Conservation (phyloP, 2,329 filamentous ascomycete genomes). For the Verticillium isaacii region DNA sequence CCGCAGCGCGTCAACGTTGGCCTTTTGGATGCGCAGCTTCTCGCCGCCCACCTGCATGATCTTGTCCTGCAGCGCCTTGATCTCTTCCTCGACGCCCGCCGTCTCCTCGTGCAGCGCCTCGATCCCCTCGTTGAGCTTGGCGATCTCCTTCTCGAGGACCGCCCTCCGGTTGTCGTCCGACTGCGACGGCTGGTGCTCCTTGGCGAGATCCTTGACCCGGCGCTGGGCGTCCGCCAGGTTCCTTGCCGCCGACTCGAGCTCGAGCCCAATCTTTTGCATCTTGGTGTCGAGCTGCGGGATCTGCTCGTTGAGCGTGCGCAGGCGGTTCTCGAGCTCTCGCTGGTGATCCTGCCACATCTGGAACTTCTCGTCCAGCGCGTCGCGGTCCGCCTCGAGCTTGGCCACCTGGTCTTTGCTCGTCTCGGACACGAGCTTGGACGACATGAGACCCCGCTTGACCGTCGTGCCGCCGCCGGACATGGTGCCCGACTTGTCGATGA, state of each 20-base stretch:
- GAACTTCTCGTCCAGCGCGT: conserved; percentile 78
- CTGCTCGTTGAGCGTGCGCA: conserved; percentile 69
- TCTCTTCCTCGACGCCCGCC: conserved; percentile 86
- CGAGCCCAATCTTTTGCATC: conserved; percentile 85
- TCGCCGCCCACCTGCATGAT: conserved; percentile 99
- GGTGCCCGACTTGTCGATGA: conserved; percentile 97
- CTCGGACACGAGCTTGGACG: conserved; percentile 86
- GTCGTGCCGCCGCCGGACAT: conserved; percentile 96
- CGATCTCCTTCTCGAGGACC: conserved; percentile 72
- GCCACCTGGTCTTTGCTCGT: conserved; percentile 82
- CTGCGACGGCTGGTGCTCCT: conserved; percentile 76
- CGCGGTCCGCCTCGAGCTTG: conserved; percentile 83
- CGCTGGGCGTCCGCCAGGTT: conserved; percentile 82
- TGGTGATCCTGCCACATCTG: conserved; percentile 81
- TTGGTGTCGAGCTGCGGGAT: conserved; percentile 83
- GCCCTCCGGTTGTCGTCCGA: conserved; percentile 71
- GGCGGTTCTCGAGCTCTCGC: conserved; percentile 67
- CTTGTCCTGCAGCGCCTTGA: conserved; percentile 87
- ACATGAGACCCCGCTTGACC: conserved; percentile 92
- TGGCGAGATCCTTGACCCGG: conserved; percentile 77
- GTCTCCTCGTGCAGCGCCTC: conserved; percentile 78
- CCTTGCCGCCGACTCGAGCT: conserved; percentile 79
- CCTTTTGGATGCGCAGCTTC: conserved; percentile 82
- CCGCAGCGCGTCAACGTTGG: conserved; percentile 84
- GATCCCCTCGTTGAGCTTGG: conserved; percentile 70